Evolutionary conservation across 176 grass and related monocot genomes (phyloP).

Genomic region (Themeda triandra): DNA sequence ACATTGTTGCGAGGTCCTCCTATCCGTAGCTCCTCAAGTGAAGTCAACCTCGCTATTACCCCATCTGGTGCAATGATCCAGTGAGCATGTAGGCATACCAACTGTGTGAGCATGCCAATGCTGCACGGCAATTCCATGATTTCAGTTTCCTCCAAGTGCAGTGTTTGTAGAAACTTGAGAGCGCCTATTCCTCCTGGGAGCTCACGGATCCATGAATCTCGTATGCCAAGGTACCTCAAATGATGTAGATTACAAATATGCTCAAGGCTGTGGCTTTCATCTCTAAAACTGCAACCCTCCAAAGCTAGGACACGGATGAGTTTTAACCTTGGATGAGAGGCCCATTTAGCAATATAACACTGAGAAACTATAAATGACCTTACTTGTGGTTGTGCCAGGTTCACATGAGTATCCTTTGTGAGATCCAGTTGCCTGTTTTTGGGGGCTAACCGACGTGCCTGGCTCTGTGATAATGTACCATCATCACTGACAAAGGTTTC

Average conservation of each 20-base stretch:
- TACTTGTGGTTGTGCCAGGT: neutral
- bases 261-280: neutral
- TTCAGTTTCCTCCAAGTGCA: too few relatives aligned
- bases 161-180: too few relatives aligned
- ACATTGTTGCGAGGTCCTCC: neutral
- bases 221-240: neutral
- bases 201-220: fast-evolving
- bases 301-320: neutral
- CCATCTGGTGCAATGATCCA: fast-evolving
- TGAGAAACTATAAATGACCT: neutral
- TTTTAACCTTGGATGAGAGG: neutral
- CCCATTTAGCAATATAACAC: too few relatives aligned
- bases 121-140: too few relatives aligned
- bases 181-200: too few relatives aligned
- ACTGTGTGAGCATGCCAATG: neutral
- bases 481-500: neutral
- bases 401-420: too few relatives aligned
- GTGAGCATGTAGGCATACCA: neutral
- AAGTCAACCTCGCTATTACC: neutral
- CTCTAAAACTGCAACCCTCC: neutral
- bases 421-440: too few relatives aligned
- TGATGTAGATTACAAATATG: neutral
- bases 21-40: neutral
- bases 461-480: too few relatives aligned
- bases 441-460: neutral